Evolutionary conservation across 1,284 basidiomycete species (phyloP), one percentile per base, ranked within the genome.

Genomic region (Cutaneotrichosporon mucoides): DNA sequence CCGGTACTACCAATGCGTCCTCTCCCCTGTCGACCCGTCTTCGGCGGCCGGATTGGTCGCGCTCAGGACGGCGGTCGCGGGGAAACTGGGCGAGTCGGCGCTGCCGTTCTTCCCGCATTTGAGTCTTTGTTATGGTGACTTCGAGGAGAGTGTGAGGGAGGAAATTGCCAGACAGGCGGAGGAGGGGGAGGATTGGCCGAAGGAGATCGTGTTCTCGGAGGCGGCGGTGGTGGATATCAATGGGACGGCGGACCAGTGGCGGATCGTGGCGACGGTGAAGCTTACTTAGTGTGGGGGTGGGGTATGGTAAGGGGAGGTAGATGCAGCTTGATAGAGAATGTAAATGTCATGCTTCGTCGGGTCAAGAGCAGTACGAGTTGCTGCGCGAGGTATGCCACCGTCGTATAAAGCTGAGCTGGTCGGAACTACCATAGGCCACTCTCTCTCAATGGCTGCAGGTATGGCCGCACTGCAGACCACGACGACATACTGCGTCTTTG

Each of bases 1-100:
- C n/a, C 50, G 56, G 24, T 74, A 71, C 61, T 74, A 66, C 61
- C 73, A 76, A 60, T 68, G 64, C 33, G 71, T 76, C 6, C 67
- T 76, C 3, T 41, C 66, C 5, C 68, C 72, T 2, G 65, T 75
- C 41, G 53, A 60, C 12, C 59, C 63, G 2, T 38, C 47, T 0
- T 24, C 42, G 5, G 48, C 44, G 13, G 37, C 24, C 6, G 46
- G n/a, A 1, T 61, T 75, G 2, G 53, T 64, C 9, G 56, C 46
- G 3, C 59, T 75, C 5, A 59, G 68, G 13, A 16, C 56, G 3
- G 55, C 54, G 1, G 33, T 51, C 3, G 51, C 55, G 6, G n/a
- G 47, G 8, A 38, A 47, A 3, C 41, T 56, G n/a, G 43, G 37
- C n/a, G 56, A 56, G 38, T n/a, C 13, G 34, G 53, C 50, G 16